Evolutionary conservation across 164 flowering plant species (phyloP), one percentile per base, ranked within the genome.

Genomic region (Houttuynia cordata): DNA sequence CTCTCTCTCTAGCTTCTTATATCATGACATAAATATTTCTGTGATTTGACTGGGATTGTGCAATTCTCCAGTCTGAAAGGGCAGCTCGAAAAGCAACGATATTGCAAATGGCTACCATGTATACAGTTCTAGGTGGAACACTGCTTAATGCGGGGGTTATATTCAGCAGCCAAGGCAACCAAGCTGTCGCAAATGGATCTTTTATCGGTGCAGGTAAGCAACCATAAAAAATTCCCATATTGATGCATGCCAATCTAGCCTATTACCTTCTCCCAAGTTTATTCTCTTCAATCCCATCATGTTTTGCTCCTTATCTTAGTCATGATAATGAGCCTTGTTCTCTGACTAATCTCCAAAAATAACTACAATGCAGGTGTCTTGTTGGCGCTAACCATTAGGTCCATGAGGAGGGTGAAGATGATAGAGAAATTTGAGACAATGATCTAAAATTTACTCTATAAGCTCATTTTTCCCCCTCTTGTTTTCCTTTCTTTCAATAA

Each of bases 101-200:
- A 69, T 71, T 89, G 60, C 98, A 92, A 66, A 86, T 87, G 93
- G 98, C 91, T 30, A 87, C 94, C 21, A 83, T 87, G 63, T 82
- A 92, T 67, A 84, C 98, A 39, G 91, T 92, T 59, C 17, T 82
- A 20, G 87, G 96, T 60, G 96, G 96, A 10, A 86, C 88, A 22
- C 67, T 92, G 53, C 67, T 89, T 4, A 92, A 87, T 65, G 72
- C 89, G 37, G 96, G 96, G 17, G 74, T 92, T 68, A 76, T 85
- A 20, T 74, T 80, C 19, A 76, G 74, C 73, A 70, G 24, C 63
- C 96, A 89, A 78, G 93, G 91, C 53, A 84, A 60, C 67, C 79
- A 70, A 67, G 52, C 71, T 13, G 30, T 89, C 37, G 89, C 93
- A 69, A 87, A 82, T 68, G 88, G 87, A 58, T 87, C 85, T 10